Evolutionary conservation across 2,329 filamentous ascomycete species (phyloP).

Genomic region (Colletotrichum euphorbiae): DNA sequence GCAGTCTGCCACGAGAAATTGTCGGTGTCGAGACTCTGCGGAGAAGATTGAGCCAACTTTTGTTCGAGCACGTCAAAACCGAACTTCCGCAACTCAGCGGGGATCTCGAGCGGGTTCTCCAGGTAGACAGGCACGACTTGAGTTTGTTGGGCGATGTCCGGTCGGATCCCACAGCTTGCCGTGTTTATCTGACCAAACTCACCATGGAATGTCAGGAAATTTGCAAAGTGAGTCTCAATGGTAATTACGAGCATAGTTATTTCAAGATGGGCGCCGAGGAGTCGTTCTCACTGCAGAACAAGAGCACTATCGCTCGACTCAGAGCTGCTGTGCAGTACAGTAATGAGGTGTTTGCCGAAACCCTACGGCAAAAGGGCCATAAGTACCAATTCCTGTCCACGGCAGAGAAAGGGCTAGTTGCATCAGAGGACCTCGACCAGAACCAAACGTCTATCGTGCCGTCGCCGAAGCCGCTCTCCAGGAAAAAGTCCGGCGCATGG

Average conservation of each 20-base stretch:
- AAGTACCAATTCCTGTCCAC: not conserved
- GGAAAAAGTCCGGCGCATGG: not conserved
- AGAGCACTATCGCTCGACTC: slow-evolving; percentile 34
- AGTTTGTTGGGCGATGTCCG: not conserved
- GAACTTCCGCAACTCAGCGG: slow-evolving; percentile 52
- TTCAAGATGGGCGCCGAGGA: slow-evolving; percentile 23
- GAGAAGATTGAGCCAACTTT: slow-evolving; percentile 60
- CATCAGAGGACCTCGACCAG: not conserved
- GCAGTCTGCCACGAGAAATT: slow-evolving; percentile 47
- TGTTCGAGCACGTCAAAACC: slow-evolving; percentile 58
- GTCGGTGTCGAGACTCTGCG: slow-evolving; percentile 62
- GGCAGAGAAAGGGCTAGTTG: not conserved
- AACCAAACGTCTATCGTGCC: not conserved
- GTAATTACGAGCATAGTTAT: slow-evolving; percentile 39
- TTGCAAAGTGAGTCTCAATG: slow-evolving; percentile 18
- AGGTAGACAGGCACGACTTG: not conserved
- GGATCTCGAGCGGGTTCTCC: slow-evolving; percentile 52
- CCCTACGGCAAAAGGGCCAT: slow-evolving; percentile 44
- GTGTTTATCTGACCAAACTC: not conserved
- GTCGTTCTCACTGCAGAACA: not conserved
- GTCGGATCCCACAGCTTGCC: not conserved
- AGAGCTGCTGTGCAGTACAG: slow-evolving; percentile 45
- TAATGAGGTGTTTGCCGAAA: slow-evolving; percentile 41
- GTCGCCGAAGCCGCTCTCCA: not conserved
- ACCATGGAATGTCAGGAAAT: slow-evolving; percentile 14